These are phyloP conservation scores for Diaporthe citriasiana DNA, from an alignment of 2,329 filamentous ascomycete species.

Conservation along the genomic window DNA sequence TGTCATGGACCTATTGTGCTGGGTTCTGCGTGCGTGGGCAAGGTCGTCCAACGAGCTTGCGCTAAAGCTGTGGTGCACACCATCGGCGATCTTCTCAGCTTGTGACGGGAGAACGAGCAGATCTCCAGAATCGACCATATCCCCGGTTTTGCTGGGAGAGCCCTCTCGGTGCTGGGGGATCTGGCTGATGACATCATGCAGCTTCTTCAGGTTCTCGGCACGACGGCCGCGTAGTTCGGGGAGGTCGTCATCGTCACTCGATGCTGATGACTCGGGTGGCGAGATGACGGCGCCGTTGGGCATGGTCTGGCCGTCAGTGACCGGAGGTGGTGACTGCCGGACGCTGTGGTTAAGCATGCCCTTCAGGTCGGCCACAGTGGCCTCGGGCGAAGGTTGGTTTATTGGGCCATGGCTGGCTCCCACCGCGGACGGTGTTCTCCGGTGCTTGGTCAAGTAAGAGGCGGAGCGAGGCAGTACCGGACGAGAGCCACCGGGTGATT, in stretches of 20 bases:
- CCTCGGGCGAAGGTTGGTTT: constrained; percentile 61
- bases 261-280: constrained; percentile 86
- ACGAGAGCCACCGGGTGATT: constrained; percentile 56
- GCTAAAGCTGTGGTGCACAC: constrained; percentile 64
- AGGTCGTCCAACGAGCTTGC: constrained; percentile 61
- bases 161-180: constrained; percentile 76
- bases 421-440: constrained; percentile 67
- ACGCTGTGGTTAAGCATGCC: constrained; percentile 70
- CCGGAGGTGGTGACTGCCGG: constrained; percentile 86
- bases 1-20: constrained; percentile 69
- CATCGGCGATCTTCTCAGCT: constrained; percentile 50
- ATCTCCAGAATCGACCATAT: constrained; percentile 50
- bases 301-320: constrained; percentile 79
- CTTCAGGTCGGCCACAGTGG: constrained; percentile 65
- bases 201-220: constrained; percentile 71
- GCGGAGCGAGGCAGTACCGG: constrained; percentile 73
- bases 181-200: constrained; percentile 86
- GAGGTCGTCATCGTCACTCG: constrained; percentile 85
- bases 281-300: constrained; percentile 90
- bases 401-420: constrained; percentile 49
- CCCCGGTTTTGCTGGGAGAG: constrained; percentile 62
- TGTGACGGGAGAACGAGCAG: constrained; percentile 55
- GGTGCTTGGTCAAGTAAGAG: constrained; percentile 75
- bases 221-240: constrained; percentile 62
- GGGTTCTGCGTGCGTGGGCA: constrained; percentile 56